Conservation (phyloP, 2,329 filamentous ascomycete genomes). For the Tolypocladium amazonense region DNA sequence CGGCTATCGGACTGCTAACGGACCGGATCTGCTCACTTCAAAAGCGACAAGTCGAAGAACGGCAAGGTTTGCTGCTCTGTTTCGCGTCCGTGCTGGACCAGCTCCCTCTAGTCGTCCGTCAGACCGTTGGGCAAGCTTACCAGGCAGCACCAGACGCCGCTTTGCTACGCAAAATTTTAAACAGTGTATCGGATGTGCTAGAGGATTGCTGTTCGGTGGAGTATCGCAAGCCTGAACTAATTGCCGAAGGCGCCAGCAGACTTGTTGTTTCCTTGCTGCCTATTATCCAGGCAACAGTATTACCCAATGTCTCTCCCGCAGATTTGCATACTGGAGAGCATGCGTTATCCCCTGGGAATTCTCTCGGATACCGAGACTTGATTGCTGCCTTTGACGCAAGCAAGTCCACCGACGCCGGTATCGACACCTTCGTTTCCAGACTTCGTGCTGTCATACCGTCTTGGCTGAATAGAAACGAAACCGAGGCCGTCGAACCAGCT, state of each 20-base stretch:
- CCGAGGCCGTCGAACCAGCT: conserved; percentile 36
- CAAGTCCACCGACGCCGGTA: neutral
- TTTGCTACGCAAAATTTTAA: conserved; percentile 17
- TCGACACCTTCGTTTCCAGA: conserved; percentile 11
- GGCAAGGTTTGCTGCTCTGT: conserved; percentile 55
- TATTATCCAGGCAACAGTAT: conserved; percentile 27
- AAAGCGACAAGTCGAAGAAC: conserved; percentile 53
- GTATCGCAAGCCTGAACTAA: conserved; percentile 51
- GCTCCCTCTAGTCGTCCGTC: conserved; percentile 17
- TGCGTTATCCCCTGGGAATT: conserved; percentile 11
- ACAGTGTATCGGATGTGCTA: conserved; percentile 23
- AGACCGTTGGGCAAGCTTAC: conserved; percentile 10
- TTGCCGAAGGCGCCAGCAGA: conserved; percentile 50
- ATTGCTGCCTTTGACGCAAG: conserved; percentile 10
- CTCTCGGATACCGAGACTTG: conserved; percentile 10
- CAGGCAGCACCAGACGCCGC: conserved; percentile 8
- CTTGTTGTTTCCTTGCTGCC: conserved; percentile 45
- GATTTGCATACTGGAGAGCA: conserved; percentile 11
- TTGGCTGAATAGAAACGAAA: conserved; percentile 41
- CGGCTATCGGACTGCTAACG: conserved; percentile 30
- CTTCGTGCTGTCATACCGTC: conserved; percentile 24
- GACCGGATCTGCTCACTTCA: conserved; percentile 32
- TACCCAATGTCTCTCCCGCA: conserved; percentile 6
- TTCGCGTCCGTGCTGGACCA: conserved; percentile 47
- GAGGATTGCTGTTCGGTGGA: conserved; percentile 27